A percentile compares a stretch with the other conserved stretches of the same genome.
phyloP scores from a whole-genome alignment of 208 protist species.

The Vickermania spadyakhi region DNA sequence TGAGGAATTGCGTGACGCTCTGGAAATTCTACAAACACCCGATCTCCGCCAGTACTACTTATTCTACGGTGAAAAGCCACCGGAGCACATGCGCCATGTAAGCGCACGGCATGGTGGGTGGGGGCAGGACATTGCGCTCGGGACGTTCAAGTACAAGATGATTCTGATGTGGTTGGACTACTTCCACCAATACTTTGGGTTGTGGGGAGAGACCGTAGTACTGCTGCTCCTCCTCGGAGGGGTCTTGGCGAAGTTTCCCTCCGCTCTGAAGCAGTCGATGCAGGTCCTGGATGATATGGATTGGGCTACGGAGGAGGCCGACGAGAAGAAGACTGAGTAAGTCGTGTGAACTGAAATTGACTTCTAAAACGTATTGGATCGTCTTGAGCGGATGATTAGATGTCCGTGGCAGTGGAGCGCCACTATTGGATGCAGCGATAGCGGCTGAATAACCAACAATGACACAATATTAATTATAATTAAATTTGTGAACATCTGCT shows the following conservation, averaged over 20 bases:
- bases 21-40: conserved; percentile 75
- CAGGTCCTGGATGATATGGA: conserved; percentile 63
- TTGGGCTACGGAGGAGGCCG: conserved; percentile 24
- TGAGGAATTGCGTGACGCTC: conserved; percentile 78
- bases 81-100: conserved; percentile 73
- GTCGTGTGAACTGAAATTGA: neutral
- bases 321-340: conserved; percentile 5
- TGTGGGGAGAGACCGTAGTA: conserved; percentile 68
- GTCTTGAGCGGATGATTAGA: no score
- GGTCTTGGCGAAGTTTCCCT: conserved; percentile 54
- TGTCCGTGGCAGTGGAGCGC: no score
- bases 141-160: conserved; percentile 73
- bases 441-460: no score
- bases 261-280: conserved; percentile 41
- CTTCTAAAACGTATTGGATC: neutral
- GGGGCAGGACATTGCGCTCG: conserved; percentile 74
- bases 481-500: no score
- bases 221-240: conserved; percentile 35
- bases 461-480: no score
- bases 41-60: conserved; percentile 86
- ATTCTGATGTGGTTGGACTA: conserved; percentile 80
- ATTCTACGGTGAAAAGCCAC: conserved; percentile 79
- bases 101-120: conserved; percentile 72
- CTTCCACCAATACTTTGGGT: conserved; percentile 52
- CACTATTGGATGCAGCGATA: no score